Evolutionary conservation across 2,329 filamentous ascomycete genomes (phyloP), one percentile per base, ranked within the genome.

Genomic region (Stylonectria norvegica): DNA sequence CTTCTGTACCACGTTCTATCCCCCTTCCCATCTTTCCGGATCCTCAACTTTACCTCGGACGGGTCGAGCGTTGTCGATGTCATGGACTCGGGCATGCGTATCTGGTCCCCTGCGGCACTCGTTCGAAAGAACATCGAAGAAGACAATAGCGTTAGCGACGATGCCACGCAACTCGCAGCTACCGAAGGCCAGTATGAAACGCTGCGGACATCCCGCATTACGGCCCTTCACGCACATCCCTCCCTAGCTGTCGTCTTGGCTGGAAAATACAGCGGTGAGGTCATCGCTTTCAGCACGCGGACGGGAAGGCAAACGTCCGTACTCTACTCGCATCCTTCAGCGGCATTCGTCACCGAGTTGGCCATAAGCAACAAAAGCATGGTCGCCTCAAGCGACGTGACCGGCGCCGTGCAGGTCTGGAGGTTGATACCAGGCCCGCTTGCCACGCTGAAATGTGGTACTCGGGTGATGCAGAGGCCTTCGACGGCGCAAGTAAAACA

Each of bases 81-180:
- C n/a, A 31, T 20, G n/a, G 38, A 52, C 36, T 41, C 42, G 11
- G 45, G 36, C n/a, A 54, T 55, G 52, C 42, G 41, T 11, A 42
- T 55, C 22, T 57, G 53, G 53, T 47, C 50, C 7, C 53, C 52
- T 4, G 37, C 50, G 20, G 36, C 42, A 4, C 42, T 56, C n/a
- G 35, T 54, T 7, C 40, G 52, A 9, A 52, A 50, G 28, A 45
- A 40, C 4, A 39, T 36, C 19, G 45, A 50, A 18, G 52, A 56
- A 27, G 49, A 54, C n/a, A 36, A 38, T 5, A 51, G 45, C 35
- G 38, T 35, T 12, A 47, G 47, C 17, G 50, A 49, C 14, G 40
- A 42, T 3, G 41, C 38, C 3, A n/a, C 33, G 7, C 19, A 45
- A 7, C 16, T 42, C 11, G 14, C 38, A 5, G 36, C 28, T 14